phyloP scores from a whole-genome alignment of 805 yeast species.

The Schwanniomyces vanrijiae region DNA sequence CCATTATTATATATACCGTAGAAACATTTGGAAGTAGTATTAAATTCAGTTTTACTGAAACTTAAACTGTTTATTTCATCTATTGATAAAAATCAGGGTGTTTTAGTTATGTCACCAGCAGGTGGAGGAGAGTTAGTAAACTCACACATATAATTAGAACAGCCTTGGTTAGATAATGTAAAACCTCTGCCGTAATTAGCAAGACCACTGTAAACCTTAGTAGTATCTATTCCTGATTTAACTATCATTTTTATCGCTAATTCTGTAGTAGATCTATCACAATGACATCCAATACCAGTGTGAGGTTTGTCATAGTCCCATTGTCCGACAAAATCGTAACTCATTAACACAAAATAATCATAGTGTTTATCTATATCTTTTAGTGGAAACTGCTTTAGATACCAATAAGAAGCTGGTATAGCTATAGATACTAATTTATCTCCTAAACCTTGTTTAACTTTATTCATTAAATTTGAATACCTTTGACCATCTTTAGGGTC shows the following conservation, averaged over 20 bases:
- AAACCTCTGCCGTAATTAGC: slow-evolving; percentile 20
- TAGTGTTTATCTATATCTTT: slow-evolving; percentile 12
- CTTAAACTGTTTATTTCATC: too few species aligned
- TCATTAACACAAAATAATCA: slow-evolving; percentile 18
- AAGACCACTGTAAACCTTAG: slow-evolving; percentile 18
- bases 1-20: too few species aligned
- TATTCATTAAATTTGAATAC: slow-evolving; percentile 12
- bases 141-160: slow-evolving; percentile 12
- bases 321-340: slow-evolving; percentile 18
- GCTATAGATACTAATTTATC: slow-evolving; percentile 15
- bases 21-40: too few species aligned
- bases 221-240: slow-evolving; percentile 17
- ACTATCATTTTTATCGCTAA: slow-evolving; percentile 12
- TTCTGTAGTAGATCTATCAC: too few species aligned
- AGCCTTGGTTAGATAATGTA: slow-evolving; percentile 7
- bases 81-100: slow-evolving; percentile 8
- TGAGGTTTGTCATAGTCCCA: too few species aligned
- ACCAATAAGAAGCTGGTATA: slow-evolving; percentile 16
- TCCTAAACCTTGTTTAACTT: slow-evolving; percentile 9
- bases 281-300: too few species aligned
- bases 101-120: slow-evolving; percentile 8
- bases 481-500: slow-evolving; percentile 10
- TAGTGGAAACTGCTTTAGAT: slow-evolving; percentile 16
- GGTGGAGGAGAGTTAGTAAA: slow-evolving; percentile 10
- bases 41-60: too few species aligned